A percentile compares a stretch with the other conserved stretches of the same genome.
Evolutionary conservation across 148 eudicot species (phyloP).

Genomic region (Pharnaceum exiguum): DNA sequence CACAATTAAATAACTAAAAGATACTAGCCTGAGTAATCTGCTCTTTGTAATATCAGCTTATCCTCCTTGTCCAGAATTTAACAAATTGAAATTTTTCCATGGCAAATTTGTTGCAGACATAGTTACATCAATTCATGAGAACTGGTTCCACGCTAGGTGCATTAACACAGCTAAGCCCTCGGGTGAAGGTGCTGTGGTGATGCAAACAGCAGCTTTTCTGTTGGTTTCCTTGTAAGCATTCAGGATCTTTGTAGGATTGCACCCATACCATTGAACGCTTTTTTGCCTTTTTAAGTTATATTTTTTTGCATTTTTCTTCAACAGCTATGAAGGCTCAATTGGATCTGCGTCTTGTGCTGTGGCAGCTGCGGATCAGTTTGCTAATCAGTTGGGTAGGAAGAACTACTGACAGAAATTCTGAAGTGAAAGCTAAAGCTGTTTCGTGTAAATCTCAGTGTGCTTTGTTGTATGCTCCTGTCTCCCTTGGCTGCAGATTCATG

Average conservation of each 20-base stretch:
- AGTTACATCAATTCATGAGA: constrained; percentile 84
- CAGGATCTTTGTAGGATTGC: not conserved
- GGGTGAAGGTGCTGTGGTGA: constrained; percentile 86
- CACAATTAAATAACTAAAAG: too few species aligned
- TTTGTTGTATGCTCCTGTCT: too few species aligned
- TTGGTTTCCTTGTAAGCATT: constrained; percentile 76
- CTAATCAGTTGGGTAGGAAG: constrained; percentile 44
- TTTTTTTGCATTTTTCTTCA: constrained; percentile 4
- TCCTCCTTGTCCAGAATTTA: not conserved
- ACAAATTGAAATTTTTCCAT: not conserved
- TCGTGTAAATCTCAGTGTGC: too few species aligned
- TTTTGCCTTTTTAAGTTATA: not conserved
- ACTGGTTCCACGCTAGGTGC: constrained; percentile 86
- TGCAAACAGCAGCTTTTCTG: constrained; percentile 66
- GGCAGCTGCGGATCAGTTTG: constrained; percentile 67
- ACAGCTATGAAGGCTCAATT: constrained; percentile 87
- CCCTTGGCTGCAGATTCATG: too few species aligned
- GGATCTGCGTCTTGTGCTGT: constrained; percentile 84
- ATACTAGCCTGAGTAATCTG: not conserved
- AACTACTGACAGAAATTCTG: constrained; percentile 62
- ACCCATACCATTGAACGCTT: not conserved
- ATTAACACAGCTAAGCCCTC: constrained; percentile 63
- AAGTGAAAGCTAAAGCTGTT: too few species aligned
- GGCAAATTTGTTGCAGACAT: constrained; percentile 45
- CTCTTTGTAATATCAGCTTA: not conserved